Percentiles rank a stretch among this genome's conserved stretches.
These are phyloP conservation scores for Leishmania gerbilli DNA, from an alignment of 208 protist species.

Conservation along the genomic window DNA sequence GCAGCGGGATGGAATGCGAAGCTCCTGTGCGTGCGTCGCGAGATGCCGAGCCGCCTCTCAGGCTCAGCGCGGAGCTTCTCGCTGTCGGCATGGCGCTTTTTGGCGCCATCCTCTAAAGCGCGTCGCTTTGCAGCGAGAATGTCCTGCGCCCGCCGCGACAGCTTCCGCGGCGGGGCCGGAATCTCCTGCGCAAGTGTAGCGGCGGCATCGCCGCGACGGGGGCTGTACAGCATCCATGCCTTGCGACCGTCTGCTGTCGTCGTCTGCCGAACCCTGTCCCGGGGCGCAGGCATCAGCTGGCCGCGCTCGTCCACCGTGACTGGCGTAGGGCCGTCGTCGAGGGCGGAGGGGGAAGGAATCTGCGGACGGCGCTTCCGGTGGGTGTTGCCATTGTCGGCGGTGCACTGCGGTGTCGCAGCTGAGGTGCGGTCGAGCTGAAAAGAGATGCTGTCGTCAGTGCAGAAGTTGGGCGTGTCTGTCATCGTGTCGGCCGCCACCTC, in stretches of 20 bases:
- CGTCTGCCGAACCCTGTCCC: constrained; percentile 42
- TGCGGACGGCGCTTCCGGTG: constrained; percentile 33
- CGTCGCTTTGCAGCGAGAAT: constrained; percentile 48
- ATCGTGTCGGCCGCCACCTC: constrained; percentile 3
- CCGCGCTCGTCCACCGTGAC: constrained; percentile 45
- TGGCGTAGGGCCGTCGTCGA: constrained; percentile 39
- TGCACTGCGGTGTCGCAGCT: constrained; percentile 19
- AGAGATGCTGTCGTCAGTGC: constrained; percentile 37
- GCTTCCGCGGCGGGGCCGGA: constrained; percentile 47
- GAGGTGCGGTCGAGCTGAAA: constrained; percentile 19
- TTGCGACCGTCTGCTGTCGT: constrained; percentile 50
- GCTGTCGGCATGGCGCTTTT: constrained; percentile 34
- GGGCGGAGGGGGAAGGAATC: constrained; percentile 47
- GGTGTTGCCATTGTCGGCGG: neutral
- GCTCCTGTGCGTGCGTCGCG: constrained; percentile 18
- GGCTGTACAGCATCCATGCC: constrained; percentile 60
- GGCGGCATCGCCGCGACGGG: constrained; percentile 29
- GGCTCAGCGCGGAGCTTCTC: neutral
- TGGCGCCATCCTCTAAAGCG: constrained; percentile 42
- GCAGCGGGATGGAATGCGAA: constrained; percentile 28
- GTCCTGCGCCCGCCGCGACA: constrained; percentile 69
- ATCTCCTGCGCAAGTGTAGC: constrained; percentile 40
- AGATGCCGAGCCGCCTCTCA: constrained; percentile 20
- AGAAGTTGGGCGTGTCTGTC: constrained; percentile 30
- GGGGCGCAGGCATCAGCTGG: constrained; percentile 34